Evolutionary conservation across 768 basidiomycete species (phyloP).

Genomic region (Panus rudis): DNA sequence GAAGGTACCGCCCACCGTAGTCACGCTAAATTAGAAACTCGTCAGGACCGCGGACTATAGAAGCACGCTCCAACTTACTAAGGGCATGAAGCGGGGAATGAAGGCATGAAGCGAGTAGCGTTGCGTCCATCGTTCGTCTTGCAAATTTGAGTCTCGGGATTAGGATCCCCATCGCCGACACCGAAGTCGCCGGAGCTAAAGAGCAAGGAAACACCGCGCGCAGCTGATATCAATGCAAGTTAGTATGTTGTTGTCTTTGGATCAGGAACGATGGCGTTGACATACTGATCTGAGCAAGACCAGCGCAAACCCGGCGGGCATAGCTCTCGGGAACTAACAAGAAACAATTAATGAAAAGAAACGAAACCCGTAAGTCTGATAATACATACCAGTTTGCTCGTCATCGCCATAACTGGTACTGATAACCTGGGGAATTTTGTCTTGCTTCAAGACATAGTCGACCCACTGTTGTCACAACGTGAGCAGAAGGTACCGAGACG

Average conservation of each 20-base stretch:
- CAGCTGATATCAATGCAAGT: conserved; percentile 31
- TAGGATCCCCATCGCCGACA: conserved; percentile 53
- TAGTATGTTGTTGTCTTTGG: conserved; percentile 40
- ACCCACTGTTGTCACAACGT: conserved; percentile 42
- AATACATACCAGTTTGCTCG: conserved; percentile 51
- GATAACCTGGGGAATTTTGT: conserved; percentile 46
- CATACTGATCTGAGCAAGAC: conserved; percentile 58
- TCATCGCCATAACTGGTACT: conserved; percentile 65
- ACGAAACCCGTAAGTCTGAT: conserved; percentile 14
- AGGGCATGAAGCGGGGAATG: conserved; percentile 53
- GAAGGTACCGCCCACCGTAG: conserved; percentile 62
- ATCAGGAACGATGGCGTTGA: too few relatives aligned
- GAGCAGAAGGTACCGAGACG: not conserved
- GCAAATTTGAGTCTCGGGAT: conserved; percentile 49
- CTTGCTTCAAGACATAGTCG: conserved; percentile 39
- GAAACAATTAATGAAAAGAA: conserved; percentile 38
- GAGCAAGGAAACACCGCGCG: conserved; percentile 55
- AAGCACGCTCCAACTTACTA: conserved; percentile 21
- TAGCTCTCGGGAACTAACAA: conserved; percentile 45
- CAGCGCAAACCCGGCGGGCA: conserved; percentile 49
- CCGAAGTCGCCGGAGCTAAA: conserved; percentile 68
- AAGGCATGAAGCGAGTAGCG: conserved; percentile 39
- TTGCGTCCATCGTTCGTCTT: conserved; percentile 53
- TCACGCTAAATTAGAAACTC: conserved; percentile 49
- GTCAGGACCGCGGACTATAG: conserved; percentile 2